These are phyloP conservation scores for Coprinopsis strossmayeri DNA, from an alignment of 768 basidiomycete species.

Conservation along the genomic window DNA sequence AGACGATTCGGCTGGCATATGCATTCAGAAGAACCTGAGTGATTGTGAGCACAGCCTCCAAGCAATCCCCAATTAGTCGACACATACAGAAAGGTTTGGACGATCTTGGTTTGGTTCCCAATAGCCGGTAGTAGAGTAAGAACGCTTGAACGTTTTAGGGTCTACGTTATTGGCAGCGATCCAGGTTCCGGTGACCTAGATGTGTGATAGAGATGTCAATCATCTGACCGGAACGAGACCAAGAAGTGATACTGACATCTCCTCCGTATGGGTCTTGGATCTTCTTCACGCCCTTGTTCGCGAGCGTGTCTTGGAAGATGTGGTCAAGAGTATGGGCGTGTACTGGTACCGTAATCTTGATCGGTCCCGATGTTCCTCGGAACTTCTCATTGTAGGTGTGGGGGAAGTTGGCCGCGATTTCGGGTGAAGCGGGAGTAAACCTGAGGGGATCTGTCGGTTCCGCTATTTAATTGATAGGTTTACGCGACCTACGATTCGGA, in stretches of 20 bases:
- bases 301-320: slow-evolving; percentile 19
- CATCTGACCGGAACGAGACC: neutral
- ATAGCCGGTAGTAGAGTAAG: slow-evolving; percentile 8
- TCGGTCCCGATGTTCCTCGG: slow-evolving; percentile 22
- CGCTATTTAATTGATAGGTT: too few relatives aligned
- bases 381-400: slow-evolving; percentile 19
- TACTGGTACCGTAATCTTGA: slow-evolving; percentile 22
- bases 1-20: slow-evolving; percentile 7
- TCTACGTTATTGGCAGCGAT: slow-evolving; percentile 9
- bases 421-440: slow-evolving; percentile 21
- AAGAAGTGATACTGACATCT: slow-evolving; percentile 15
- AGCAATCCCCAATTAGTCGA: neutral
- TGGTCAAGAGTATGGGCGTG: slow-evolving; percentile 21
- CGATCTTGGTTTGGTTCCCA: slow-evolving; percentile 10
- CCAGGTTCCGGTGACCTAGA: slow-evolving; percentile 17
- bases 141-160: slow-evolving; percentile 9
- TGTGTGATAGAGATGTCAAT: neutral
- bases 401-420: slow-evolving; percentile 20
- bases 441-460: too few relatives aligned
- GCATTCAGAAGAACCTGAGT: slow-evolving; percentile 10
- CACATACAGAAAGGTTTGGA: slow-evolving; percentile 13
- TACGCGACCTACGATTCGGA: slow-evolving; percentile 26
- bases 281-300: slow-evolving; percentile 18
- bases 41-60: neutral
- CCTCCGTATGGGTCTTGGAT: slow-evolving; percentile 25